Percentiles rank a stretch among this genome's conserved stretches.
These are phyloP conservation scores for Calocybe gangraenosa DNA, from an alignment of 768 basidiomycete genomes.

Conservation along the genomic window DNA sequence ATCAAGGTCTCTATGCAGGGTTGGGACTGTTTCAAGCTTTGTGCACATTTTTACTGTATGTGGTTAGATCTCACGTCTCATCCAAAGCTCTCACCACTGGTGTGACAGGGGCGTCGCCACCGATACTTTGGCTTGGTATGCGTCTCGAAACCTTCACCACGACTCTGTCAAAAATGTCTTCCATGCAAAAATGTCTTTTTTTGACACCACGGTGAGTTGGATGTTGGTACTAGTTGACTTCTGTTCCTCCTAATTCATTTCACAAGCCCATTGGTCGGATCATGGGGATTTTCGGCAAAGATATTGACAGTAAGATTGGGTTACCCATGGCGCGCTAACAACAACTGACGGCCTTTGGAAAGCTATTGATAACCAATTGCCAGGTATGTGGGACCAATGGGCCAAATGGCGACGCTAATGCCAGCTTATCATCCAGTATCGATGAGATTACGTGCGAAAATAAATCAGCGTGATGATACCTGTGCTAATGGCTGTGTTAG, in stretches of 20 bases:
- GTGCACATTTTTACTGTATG: slow-evolving; percentile 57
- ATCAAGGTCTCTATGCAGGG: slow-evolving; percentile 60
- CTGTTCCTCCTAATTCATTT: background rate
- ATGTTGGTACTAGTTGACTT: background rate
- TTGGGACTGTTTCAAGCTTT: slow-evolving; percentile 52
- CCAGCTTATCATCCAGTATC: slow-evolving; percentile 34
- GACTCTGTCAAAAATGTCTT: slow-evolving; percentile 53
- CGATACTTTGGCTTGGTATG: slow-evolving; percentile 54
- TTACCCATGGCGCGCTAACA: background rate
- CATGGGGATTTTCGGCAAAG: slow-evolving; percentile 60
- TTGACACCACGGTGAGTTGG: slow-evolving; percentile 57
- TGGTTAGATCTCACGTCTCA: background rate
- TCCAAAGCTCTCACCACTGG: background rate
- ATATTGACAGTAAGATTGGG: slow-evolving; percentile 49
- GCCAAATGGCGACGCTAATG: background rate
- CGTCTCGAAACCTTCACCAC: slow-evolving; percentile 61
- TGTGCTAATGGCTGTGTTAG: slow-evolving; percentile 23
- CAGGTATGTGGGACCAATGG: slow-evolving; percentile 32
- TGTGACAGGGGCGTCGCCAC: slow-evolving; percentile 42
- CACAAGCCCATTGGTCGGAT: slow-evolving; percentile 57
- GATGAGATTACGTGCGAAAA: slow-evolving; percentile 48
- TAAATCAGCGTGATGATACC: background rate
- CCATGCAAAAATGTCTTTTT: slow-evolving; percentile 74
- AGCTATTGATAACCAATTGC: slow-evolving; percentile 60
- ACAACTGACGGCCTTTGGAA: background rate